Percentiles rank a stretch among this genome's conserved stretches.
These are phyloP conservation scores for Trametes sp. DNA, from an alignment of 1,284 basidiomycete genomes.

Conservation along the genomic window DNA sequence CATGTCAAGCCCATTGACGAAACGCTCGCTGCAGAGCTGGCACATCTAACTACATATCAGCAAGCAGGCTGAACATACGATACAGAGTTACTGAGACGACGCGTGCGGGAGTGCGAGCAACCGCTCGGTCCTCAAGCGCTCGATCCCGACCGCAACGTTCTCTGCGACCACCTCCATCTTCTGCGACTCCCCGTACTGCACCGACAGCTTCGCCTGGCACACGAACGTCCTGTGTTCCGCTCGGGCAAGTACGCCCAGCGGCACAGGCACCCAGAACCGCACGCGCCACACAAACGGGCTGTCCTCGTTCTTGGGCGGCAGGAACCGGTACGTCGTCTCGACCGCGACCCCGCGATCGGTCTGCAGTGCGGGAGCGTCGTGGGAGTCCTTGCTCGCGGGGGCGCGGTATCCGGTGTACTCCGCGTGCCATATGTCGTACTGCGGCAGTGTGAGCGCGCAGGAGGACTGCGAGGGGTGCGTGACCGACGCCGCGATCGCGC, in stretches of 20 bases:
- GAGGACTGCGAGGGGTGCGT: neutral
- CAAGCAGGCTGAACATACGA: too few species aligned
- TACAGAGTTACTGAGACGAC: neutral
- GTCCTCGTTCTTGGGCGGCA: neutral
- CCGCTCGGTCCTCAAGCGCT: conserved; percentile 16
- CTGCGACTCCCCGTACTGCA: conserved; percentile 21
- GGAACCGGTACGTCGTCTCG: conserved; percentile 10
- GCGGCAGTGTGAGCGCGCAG: neutral
- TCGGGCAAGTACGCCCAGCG: conserved; percentile 23
- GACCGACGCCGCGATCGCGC: neutral
- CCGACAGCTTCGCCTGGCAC: conserved; percentile 21
- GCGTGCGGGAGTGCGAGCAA: neutral
- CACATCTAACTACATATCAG: too few species aligned
- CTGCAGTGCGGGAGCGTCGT: neutral
- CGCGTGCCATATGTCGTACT: neutral
- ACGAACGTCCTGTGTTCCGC: conserved; percentile 26
- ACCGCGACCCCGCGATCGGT: conserved; percentile 19
- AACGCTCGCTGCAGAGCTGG: too few species aligned
- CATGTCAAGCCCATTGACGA: too few species aligned
- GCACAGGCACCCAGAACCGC: conserved; percentile 34
- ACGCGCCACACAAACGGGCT: conserved; percentile 22
- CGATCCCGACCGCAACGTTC: conserved; percentile 17
- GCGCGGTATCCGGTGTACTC: neutral
- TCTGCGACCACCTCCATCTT: conserved; percentile 11
- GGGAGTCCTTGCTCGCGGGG: neutral